Evolutionary conservation across 192 early-diverging fungal species (phyloP).

Genomic region (Coemansia sp.): DNA sequence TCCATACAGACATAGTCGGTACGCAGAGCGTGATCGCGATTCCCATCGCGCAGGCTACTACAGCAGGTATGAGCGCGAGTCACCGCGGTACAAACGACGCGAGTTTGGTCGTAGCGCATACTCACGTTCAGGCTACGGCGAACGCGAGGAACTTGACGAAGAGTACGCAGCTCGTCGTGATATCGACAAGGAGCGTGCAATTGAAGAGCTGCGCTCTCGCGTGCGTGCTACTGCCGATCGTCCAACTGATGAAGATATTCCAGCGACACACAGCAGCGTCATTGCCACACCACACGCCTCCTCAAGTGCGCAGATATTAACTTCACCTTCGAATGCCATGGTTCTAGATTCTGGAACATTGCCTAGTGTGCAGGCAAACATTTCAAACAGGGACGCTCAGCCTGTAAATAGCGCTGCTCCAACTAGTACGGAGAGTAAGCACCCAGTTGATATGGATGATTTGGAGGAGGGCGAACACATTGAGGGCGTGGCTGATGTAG

Average conservation of each 20-base stretch:
- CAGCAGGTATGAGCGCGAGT: conserved; percentile 34
- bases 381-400: neutral
- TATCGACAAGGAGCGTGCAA: conserved; percentile 44
- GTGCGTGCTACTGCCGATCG: conserved; percentile 33
- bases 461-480: conserved; percentile 54
- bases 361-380: neutral
- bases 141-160: conserved; percentile 15
- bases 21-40: conserved; percentile 23
- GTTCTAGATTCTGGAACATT: neutral
- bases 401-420: neutral
- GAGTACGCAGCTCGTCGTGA: conserved; percentile 27
- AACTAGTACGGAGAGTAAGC: neutral
- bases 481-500: conserved; percentile 28
- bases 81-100: conserved; percentile 33
- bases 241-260: conserved; percentile 3
- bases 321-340: neutral
- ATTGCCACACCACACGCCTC: neutral
- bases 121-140: conserved; percentile 17
- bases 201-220: conserved; percentile 43
- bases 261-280: conserved; percentile 13
- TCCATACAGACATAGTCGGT: conserved; percentile 25
- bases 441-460: conserved; percentile 32
- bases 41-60: conserved; percentile 16
- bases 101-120: conserved; percentile 33
- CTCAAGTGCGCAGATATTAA: neutral